These are phyloP conservation scores for Parietaria judaica DNA, from an alignment of 306 rosid species.

Conservation along the genomic window DNA sequence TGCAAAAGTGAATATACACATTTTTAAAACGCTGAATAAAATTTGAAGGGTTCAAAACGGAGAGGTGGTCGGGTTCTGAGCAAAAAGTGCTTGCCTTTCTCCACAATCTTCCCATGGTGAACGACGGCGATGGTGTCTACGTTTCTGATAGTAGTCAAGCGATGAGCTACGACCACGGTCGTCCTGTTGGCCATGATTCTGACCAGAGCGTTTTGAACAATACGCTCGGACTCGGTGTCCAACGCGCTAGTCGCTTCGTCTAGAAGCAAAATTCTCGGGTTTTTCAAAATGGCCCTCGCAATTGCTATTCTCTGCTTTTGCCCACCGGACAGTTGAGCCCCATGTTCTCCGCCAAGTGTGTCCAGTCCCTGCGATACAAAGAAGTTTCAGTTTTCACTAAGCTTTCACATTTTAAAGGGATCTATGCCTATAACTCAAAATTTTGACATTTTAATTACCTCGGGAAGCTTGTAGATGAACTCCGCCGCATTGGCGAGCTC, in stretches of 20 bases:
- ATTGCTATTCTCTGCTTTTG: slow-evolving; percentile 55
- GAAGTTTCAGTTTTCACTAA: not conserved
- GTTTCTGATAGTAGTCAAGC: slow-evolving; percentile 40
- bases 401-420: not conserved
- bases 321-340: slow-evolving; percentile 67
- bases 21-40: not conserved
- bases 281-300: slow-evolving; percentile 46
- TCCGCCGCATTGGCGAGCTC: slow-evolving; percentile 72
- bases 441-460: slow-evolving; percentile 19
- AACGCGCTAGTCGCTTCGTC: slow-evolving; percentile 60
- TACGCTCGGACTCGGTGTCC: slow-evolving; percentile 48
- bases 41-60: not conserved
- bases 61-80: not conserved
- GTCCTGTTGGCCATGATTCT: slow-evolving; percentile 40
- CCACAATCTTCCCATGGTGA: slow-evolving; percentile 42
- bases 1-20: slow-evolving; percentile 14
- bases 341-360: slow-evolving; percentile 75
- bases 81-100: slow-evolving; percentile 24
- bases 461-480: slow-evolving; percentile 67
- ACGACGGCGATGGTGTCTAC: slow-evolving; percentile 42
- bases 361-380: slow-evolving; percentile 35
- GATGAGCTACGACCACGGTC: slow-evolving; percentile 43
- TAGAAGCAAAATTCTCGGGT: slow-evolving; percentile 40
- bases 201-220: slow-evolving; percentile 44
- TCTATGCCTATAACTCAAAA: no score